A percentile compares a stretch with the other conserved stretches of the same genome.
Evolutionary conservation across 2,329 filamentous ascomycete species (phyloP).

Genomic region (Rhexocercosporidium sp.): DNA sequence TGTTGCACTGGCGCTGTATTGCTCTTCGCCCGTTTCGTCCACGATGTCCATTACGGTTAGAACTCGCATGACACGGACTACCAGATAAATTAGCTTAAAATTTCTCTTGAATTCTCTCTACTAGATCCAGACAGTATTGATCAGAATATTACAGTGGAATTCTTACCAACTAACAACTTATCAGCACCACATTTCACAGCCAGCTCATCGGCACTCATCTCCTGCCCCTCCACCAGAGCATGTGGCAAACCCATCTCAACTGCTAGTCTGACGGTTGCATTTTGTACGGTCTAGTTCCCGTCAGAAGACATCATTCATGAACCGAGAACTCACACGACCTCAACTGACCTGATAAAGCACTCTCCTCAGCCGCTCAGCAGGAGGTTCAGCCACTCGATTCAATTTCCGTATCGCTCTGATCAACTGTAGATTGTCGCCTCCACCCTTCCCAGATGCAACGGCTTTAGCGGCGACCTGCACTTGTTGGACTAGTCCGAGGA

Average conservation of each 20-base stretch:
- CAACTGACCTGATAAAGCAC: conserved; percentile 15
- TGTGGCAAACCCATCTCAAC: conserved; percentile 22
- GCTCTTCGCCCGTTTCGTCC: conserved; percentile 22
- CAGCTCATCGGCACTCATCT: conserved; percentile 22
- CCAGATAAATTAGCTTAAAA: not conserved
- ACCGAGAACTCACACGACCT: not conserved
- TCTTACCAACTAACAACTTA: conserved; percentile 15
- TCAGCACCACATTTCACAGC: conserved; percentile 12
- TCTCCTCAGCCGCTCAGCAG: conserved; percentile 17
- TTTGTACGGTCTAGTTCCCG: conserved; percentile 12
- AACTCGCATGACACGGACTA: conserved; percentile 25
- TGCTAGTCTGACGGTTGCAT: conserved; percentile 18
- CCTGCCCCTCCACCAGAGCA: conserved; percentile 3
- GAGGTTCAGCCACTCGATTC: conserved; percentile 18
- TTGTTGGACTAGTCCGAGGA: conserved; percentile 8
- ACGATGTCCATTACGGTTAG: conserved; percentile 16
- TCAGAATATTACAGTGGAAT: not conserved
- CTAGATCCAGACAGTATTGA: not conserved
- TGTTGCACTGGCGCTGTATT: conserved; percentile 17
- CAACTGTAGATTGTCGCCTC: conserved; percentile 2
- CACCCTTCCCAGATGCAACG: not conserved
- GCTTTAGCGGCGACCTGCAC: conserved; percentile 18
- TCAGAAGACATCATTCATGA: not conserved
- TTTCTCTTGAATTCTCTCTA: not conserved
- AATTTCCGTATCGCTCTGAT: conserved; percentile 19